Base-by-base conservation (phyloP, 73 alveolate species). In the Halteria grandinella region DNA sequence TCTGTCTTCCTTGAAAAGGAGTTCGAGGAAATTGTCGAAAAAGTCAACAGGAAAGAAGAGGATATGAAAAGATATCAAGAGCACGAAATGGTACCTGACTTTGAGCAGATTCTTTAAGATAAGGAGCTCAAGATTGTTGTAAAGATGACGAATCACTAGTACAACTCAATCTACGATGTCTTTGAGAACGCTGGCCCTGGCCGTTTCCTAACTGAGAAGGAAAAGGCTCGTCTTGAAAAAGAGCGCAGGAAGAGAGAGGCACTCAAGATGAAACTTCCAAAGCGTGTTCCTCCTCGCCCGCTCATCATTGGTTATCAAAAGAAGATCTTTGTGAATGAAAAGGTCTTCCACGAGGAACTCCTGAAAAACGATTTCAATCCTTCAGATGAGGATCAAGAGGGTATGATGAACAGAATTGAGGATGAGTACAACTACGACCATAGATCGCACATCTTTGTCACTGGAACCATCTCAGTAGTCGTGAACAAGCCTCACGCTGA, bases 401-500 rank as follows among this genome's bases (percentile, higher is more conserved):
- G 32, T 12, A 66, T 43, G 7, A 27, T 66, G 69, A 41, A 66
- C 29, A 66, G 51, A 25, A 18, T 66, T 7, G 69, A 44, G 32
- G 50, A 66, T 27, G 34, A 32, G 5, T 66, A 66, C 32, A 44
- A 66, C 31, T 28, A 47, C 25, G 32, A 32, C 7, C 80, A 66
- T 21, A 47, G 18, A 44, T 66, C 80, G 8, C 55, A 66, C 28
- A 66, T 66, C 17, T 45, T 45, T 21, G 80, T 66, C 18, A 66
- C 80, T 25, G 80, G 80, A 1, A 66, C 80, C 28, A 17, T 66
- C 20, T 66, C 80, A 20, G 45, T 66, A 5, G 80, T 66, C 6
- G 29, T 66, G 18, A 59, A 60, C 5, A 60, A 60, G 41, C 77
- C 77, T 37, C 37, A 60, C n/a, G 60, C 37, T 66, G 80, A 66